A percentile compares a stretch with the other conserved stretches of the same genome.
These are phyloP conservation scores for Cladosporium phlei DNA, from an alignment of 2,329 filamentous ascomycete genomes.

Conservation along the genomic window DNA sequence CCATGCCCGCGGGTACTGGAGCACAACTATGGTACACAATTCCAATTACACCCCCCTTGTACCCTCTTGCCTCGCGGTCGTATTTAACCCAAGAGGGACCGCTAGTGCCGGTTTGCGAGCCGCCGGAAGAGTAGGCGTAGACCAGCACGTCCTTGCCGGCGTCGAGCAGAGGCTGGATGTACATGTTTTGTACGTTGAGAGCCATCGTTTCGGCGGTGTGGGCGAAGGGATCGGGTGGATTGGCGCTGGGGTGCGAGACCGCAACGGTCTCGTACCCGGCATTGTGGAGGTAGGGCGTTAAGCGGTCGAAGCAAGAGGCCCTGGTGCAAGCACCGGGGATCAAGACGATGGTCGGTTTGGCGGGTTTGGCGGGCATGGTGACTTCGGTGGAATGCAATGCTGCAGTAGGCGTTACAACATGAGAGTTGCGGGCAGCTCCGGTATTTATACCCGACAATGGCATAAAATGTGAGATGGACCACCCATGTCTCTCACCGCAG, in stretches of 20 bases:
- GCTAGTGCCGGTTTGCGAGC: slow-evolving; percentile 6
- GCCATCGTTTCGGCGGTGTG: slow-evolving; percentile 8
- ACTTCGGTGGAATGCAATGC: too few relatives aligned
- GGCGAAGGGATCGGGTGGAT: slow-evolving; percentile 8
- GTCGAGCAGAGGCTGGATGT: slow-evolving; percentile 17
- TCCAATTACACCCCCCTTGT: slow-evolving; percentile 15
- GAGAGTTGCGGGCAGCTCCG: too few relatives aligned
- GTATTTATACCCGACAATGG: too few relatives aligned
- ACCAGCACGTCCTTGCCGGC: slow-evolving; percentile 25
- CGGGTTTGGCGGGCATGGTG: neutral
- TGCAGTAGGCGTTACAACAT: too few relatives aligned
- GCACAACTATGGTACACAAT: slow-evolving; percentile 13
- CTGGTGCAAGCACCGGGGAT: slow-evolving; percentile 13
- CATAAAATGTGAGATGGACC: too few relatives aligned
- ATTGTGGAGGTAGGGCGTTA: slow-evolving; percentile 4
- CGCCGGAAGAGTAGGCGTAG: slow-evolving; percentile 22
- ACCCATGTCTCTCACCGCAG: too few relatives aligned
- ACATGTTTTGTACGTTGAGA: slow-evolving; percentile 3
- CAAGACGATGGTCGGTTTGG: slow-evolving; percentile 15
- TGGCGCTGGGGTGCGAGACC: slow-evolving; percentile 6
- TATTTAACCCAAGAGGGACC: slow-evolving; percentile 10
- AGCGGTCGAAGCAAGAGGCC: slow-evolving; percentile 9
- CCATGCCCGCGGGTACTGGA: slow-evolving; percentile 10
- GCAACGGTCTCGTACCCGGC: slow-evolving; percentile 11
- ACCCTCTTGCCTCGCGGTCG: slow-evolving; percentile 7